These are phyloP conservation scores for Ustanciosporium gigantosporum DNA, from an alignment of 1,284 basidiomycete species.

Conservation along the genomic window DNA sequence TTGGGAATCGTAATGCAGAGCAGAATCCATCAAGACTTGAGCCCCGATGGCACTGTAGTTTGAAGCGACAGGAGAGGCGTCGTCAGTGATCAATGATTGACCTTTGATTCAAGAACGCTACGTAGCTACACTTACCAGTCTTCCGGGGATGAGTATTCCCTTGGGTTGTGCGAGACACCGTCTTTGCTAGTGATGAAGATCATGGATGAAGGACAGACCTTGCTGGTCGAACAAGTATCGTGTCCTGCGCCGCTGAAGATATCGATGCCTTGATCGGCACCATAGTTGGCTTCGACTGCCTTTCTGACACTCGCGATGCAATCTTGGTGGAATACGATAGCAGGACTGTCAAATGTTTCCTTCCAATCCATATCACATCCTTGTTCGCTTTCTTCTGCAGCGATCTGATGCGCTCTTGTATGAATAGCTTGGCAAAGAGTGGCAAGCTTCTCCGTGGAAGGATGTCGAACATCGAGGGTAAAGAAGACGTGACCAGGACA, in stretches of 20 bases:
- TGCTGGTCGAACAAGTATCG: conserved; percentile 38
- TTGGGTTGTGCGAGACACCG: conserved; percentile 32
- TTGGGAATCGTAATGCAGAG: conserved; percentile 26
- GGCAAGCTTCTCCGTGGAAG: conserved; percentile 12
- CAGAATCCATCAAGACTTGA: conserved; percentile 37
- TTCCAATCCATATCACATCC: conserved; percentile 25
- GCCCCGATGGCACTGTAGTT: conserved; percentile 32
- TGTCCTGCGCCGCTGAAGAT: conserved; percentile 38
- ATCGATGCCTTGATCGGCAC: conserved; percentile 13
- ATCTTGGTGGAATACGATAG: conserved; percentile 29
- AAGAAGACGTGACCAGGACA: conserved; percentile 32
- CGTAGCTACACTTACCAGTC: conserved; percentile 23
- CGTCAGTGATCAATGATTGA: neutral
- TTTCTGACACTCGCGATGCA: conserved; percentile 24
- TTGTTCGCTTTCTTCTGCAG: conserved; percentile 16
- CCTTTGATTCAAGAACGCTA: no score
- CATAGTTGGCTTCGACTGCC: conserved; percentile 20
- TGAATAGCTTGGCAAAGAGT: conserved; percentile 18
- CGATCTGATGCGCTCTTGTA: conserved; percentile 9
- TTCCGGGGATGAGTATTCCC: conserved; percentile 24
- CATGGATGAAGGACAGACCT: conserved; percentile 33
- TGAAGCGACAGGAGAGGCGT: neutral
- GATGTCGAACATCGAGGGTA: conserved; percentile 28
- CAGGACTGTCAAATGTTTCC: conserved; percentile 26
- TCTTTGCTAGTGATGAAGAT: conserved; percentile 37